phyloP scores from a whole-genome alignment of 202 grass and related monocot species.

The Alloteropsis angusta region DNA sequence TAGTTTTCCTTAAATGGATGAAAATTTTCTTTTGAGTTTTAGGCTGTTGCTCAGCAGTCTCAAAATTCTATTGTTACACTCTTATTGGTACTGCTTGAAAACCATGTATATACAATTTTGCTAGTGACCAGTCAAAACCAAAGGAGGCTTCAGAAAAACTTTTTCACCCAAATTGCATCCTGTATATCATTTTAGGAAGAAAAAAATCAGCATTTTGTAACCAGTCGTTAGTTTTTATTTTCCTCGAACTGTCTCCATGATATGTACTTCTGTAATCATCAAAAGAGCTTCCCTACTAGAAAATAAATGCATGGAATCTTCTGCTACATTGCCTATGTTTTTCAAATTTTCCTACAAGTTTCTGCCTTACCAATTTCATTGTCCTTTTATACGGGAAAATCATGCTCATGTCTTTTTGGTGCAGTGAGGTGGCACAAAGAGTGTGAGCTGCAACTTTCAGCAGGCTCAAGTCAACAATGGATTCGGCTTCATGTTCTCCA shows the following conservation, averaged over 20 bases:
- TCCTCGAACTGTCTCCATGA: background rate
- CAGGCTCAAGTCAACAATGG: background rate
- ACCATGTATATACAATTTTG: background rate
- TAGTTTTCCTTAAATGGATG: background rate
- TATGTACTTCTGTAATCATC: background rate
- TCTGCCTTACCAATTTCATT: background rate
- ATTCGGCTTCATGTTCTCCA: background rate
- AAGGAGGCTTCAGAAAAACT: background rate
- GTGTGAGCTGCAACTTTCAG: background rate
- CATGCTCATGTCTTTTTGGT: slow-evolving; percentile 3
- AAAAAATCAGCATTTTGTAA: background rate
- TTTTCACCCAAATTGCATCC: background rate
- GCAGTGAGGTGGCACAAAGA: slow-evolving; percentile 10
- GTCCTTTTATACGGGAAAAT: background rate
- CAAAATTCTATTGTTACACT: background rate
- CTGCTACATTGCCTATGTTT: background rate
- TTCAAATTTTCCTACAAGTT: background rate
- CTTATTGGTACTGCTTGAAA: background rate
- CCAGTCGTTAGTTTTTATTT: background rate
- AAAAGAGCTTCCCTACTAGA: background rate
- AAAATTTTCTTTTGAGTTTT: background rate
- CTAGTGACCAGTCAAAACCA: background rate
- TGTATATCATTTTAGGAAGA: background rate
- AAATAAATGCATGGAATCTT: background rate
- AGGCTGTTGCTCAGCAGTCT: background rate